Percentiles rank a stretch among this genome's conserved stretches.
phyloP scores from a whole-genome alignment of 352 stramenopile species.

The Thalassiosira hispida region DNA sequence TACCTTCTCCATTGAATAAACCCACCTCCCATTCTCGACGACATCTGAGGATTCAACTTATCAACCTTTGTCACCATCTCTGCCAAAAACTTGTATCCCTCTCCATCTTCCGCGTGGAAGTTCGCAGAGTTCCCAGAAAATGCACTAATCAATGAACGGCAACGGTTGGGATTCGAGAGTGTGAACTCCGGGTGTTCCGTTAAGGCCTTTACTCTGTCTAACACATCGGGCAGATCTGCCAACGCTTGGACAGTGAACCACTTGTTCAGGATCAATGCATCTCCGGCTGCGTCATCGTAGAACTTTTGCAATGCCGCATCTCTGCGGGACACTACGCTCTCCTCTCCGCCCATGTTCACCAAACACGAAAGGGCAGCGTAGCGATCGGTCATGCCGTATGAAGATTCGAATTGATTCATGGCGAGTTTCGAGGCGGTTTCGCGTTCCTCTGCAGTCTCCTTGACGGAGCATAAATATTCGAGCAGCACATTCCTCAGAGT shows the following conservation, averaged over 20 bases:
- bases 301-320: constrained; percentile 84
- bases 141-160: constrained; percentile 83
- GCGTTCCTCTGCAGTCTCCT: constrained; percentile 75
- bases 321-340: constrained; percentile 36
- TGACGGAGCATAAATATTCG: constrained; percentile 83
- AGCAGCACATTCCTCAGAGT: constrained; percentile 87
- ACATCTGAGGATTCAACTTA: constrained; percentile 88
- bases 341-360: constrained; percentile 77
- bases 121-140: constrained; percentile 85
- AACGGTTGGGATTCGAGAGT: constrained; percentile 88
- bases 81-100: constrained; percentile 86
- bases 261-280: constrained; percentile 87
- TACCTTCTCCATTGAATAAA: constrained; percentile 85
- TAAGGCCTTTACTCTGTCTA: constrained; percentile 76
- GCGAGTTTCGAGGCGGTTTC: constrained; percentile 60
- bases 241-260: constrained; percentile 87
- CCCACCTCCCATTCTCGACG: constrained; percentile 76
- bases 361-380: constrained; percentile 83
- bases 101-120: constrained; percentile 86
- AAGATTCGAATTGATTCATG: constrained; percentile 80
- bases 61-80: constrained; percentile 85
- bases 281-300: constrained; percentile 83
- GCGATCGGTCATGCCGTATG: constrained; percentile 88
- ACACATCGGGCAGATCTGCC: constrained; percentile 80
- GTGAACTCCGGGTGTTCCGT: constrained; percentile 87